Base-by-base conservation (phyloP, 495 filamentous ascomycete species). In the Penicillium lagena region DNA sequence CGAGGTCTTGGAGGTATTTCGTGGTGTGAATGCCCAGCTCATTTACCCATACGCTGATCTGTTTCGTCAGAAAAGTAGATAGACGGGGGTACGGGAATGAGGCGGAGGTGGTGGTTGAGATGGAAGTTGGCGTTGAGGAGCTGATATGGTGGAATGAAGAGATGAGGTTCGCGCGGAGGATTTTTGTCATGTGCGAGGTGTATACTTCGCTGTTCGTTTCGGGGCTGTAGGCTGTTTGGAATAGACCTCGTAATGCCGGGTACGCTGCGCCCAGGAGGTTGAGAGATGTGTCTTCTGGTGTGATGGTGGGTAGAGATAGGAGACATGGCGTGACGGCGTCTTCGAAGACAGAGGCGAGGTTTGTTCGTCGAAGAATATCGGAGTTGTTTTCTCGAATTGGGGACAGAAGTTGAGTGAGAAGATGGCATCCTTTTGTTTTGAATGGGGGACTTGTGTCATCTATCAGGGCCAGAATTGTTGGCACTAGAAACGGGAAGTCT, bases 401-500 rank as follows among this genome's bases (percentile, higher is more conserved):
- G 7, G 65, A 62, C 15, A 96, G 76, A 36, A 96, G 78, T 0
- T 64, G 45, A 7, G 56, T 57, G 2, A 93, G 64, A 4, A 90
- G 62, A 2, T 55, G 49, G 31, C 88, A 83, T 10, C 84, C 89
- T 7, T 63, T 68, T 1, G 67, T 56, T 44, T 87, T 84, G 54
- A 81, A 67, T 0, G 60, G 35, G 1, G 76, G 63, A 36, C 73
- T 66, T 11, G 70, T 57, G 56, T 90, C 85, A 59, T 97, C 93
- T 40, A 88, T 72, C 2, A 97, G 70, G 4, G 83, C 79, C 3
- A 98, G 75, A 1, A 96, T 68, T 1, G 87, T 85, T 1, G 93
- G 93, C n/a, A 91, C 74, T 35, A 87, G 77, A n/a, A 94, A 76
- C 0, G 79, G 81, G 81, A 90, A 96, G 45, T 86, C 71, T 6